Evolutionary conservation across 805 yeast species (phyloP), one percentile per base, ranked within the genome.

Genomic region (Saccharomycopsis amapae): DNA sequence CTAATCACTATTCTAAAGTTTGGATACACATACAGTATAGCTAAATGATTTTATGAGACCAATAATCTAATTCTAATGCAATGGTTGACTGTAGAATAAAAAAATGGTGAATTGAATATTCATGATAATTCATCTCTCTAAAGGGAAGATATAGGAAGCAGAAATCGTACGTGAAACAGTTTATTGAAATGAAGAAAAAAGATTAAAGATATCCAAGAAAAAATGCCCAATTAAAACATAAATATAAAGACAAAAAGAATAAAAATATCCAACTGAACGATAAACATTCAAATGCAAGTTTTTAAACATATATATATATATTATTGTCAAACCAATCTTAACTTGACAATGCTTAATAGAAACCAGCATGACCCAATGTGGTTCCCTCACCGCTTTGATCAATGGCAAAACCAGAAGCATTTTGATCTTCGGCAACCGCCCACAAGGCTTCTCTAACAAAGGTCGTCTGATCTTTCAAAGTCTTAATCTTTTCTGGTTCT

Each of bases 281-380:
- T 15, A 13, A 4, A 4, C 19, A 10, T n/a, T 33, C n/a, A 33
- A 4, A 17, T 15, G 19, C 10, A 5, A 3, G 10, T 33, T 33
- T 33, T 4, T 19, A 7, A n/a, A n/a, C n/a, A 32, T 13, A 7
- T 32, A 32, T 13, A n/a, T 18, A n/a, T 7, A 7, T 26, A 26
- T 26, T 26, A 26, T 9, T 13, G 7, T 26, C 30, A 9, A 26
- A 26, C 7, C n/a, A n/a, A n/a, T n/a, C n/a, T n/a, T n/a, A n/a
- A n/a, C n/a, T n/a, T n/a, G n/a, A 34, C 7, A 34, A 34, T 17
- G 19, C 3, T 36, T 47, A 65, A 48, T 64, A 72, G 67, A 69
- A 79, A 61, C 52, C 72, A 62, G 87, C 88, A 25, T 81, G 78
- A 35, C 96, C 96, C 53, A 88, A 64, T 10, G 94, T 82, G 28